Evolutionary conservation across 116 monocot species (phyloP), one percentile per base, ranked within the genome.

Genomic region (Posidonia oceanica): DNA sequence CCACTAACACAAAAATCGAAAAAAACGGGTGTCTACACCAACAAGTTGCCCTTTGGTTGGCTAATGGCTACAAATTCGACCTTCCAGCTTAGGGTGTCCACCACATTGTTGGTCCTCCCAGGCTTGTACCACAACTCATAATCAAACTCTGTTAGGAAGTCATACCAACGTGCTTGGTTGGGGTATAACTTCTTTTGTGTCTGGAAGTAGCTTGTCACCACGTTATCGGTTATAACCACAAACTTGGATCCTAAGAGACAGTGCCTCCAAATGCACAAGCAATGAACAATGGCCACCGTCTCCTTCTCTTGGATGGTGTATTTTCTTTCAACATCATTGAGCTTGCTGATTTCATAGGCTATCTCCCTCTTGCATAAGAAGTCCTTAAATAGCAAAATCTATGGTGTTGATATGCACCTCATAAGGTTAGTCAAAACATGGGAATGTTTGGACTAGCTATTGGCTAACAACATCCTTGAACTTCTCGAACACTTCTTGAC

Each of bases 301-400:
- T 66, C 59, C 41, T 67, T 67, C 58, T 74, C 67, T 58, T 74
- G 67, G 5, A 66, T 41, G 5, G 23, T 16, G 58, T 74, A 74
- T 15, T 57, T 13, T 17, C 15, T 36, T 21, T 67, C 58, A 0
- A n/a, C 67, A 5, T 39, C 67, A 58, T 41, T 74, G 0, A 66
- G 40, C 59, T 74, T 74, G 0, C 55, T 8, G 16, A 38, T 74
- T 6, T 67, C 57, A 48, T 21, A 72, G 0, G 72, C 22, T 0
- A 72, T 2, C 62, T 51, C 72, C 52, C 1, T 62, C 63, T 36
- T 72, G 72, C 15, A 72, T 42, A 2, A 72, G 5, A 0, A 63
- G 61, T 15, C 62, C 29, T 7, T 61, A 13, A 72, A n/a, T 48
- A 3, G 62, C 62, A 52, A 23, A 72, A 14, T 52, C 29, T 0